Evolutionary conservation across 768 basidiomycete genomes (phyloP).

Genomic region (Suillus cothurnatus): DNA sequence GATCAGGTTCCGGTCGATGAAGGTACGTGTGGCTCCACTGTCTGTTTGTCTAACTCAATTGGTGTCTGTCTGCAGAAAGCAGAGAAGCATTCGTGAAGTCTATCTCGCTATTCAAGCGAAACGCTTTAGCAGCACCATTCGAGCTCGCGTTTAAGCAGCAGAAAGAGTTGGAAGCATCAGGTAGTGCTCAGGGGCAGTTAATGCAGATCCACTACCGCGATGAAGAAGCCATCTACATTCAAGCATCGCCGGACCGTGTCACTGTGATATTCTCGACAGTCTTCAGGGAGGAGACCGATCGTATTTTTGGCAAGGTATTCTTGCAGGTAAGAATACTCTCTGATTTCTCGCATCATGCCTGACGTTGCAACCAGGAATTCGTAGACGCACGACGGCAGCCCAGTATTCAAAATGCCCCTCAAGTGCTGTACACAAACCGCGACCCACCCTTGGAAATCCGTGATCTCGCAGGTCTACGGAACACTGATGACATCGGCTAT

Average conservation of each 20-base stretch:
- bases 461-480: constrained; percentile 77
- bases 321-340: constrained; percentile 66
- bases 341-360: constrained; percentile 3
- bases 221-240: constrained; percentile 96
- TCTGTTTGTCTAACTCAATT: constrained; percentile 13
- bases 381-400: constrained; percentile 96
- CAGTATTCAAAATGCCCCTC: constrained; percentile 93
- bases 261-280: constrained; percentile 97
- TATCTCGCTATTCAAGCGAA: constrained; percentile 85
- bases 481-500: constrained; percentile 90
- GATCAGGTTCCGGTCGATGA: constrained; percentile 80
- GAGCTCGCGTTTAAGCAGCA: constrained; percentile 85
- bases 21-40: constrained; percentile 50
- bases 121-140: constrained; percentile 93
- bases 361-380: constrained; percentile 71
- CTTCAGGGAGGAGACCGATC: constrained; percentile 96
- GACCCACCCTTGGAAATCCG: constrained; percentile 98
- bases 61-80: constrained; percentile 53
- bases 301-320: constrained; percentile 98
- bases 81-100: constrained; percentile 81
- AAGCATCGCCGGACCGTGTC: constrained; percentile 91
- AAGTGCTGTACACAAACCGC: constrained; percentile 92
- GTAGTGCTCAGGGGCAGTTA: constrained; percentile 70
- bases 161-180: constrained; percentile 78
- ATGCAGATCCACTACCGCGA: constrained; percentile 96